Base-by-base conservation (phyloP, 1,139 yeast genomes). In the Saccharomyces hybrid region DNA sequence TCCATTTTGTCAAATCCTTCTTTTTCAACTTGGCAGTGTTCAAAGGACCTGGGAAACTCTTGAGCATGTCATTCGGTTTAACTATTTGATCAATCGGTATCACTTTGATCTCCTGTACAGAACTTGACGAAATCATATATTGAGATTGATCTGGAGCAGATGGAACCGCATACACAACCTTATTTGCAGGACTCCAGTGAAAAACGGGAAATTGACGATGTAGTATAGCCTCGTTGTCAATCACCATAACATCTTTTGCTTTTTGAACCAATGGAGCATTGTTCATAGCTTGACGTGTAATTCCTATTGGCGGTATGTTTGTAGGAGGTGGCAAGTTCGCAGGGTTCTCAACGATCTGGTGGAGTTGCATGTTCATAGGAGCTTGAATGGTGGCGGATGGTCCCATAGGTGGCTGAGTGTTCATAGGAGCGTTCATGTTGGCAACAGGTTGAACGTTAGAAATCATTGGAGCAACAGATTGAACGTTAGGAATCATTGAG, bases 121-220 rank as follows among this genome's bases (percentile, higher is more conserved):
- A 48, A 8, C 52, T 55, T 16, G 59, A 58, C 1, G 55, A 54
- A n/a, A 54, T 55, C 44, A 59, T 54, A 50, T 58, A 66, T 2
- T 56, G 42, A 21, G 48, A 55, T 9, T 59, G 55, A 14, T 28
- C 38, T 14, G 53, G 46, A 12, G 42, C 50, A 6, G 74, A 64
- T 4, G 86, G 83, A 41, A 80, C 63, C 52, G 77, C 74, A 42
- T 74, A 72, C 1, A 77, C 76, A 19, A 79, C 67, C 52, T 73
- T 77, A 9, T 75, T 74, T 4, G 79, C 73, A 42, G 75, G 72
- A 50, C 88, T 80, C 88, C 95, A 90, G 55, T 79, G 75, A 67
- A 89, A 86, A 38, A 90, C 69, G 0, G 96, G 96, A 68, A 86
- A 87, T 67, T 88, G 96, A 55, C 88, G 72, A 44, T 65, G 67